These are phyloP conservation scores for Tylopilus subfusipes DNA, from an alignment of 768 basidiomycete species.

Conservation along the genomic window DNA sequence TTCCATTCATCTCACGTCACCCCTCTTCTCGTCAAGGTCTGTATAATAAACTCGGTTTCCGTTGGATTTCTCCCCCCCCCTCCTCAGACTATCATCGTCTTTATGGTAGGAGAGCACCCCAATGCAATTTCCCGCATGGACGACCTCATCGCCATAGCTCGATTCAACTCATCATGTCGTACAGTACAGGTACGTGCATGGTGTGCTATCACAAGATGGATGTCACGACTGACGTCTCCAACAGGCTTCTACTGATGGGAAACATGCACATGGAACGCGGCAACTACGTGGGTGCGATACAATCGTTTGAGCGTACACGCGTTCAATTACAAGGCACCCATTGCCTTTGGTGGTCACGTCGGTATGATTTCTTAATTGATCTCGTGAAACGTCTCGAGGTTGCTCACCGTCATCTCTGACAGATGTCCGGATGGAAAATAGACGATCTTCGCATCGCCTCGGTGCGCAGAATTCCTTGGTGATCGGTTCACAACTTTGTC, in stretches of 20 bases:
- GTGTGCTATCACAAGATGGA: no score
- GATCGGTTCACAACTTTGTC: no score
- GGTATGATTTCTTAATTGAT: neutral
- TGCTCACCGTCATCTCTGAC: neutral
- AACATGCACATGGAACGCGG: neutral
- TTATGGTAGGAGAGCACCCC: neutral
- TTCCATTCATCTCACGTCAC: no score
- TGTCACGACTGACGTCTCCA: neutral
- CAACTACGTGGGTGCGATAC: neutral
- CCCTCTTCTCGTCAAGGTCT: no score
- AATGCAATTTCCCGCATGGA: neutral
- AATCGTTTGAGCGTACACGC: neutral
- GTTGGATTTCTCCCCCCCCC: no score
- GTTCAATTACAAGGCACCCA: neutral
- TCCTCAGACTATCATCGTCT: no score
- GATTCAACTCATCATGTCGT: neutral
- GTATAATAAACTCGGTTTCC: no score
- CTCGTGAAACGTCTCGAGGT: neutral
- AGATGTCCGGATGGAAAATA: neutral
- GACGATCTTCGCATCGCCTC: neutral
- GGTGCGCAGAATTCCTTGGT: no score
- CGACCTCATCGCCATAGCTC: neutral
- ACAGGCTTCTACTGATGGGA: neutral
- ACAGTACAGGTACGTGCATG: neutral
- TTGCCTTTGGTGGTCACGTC: neutral